phyloP scores from a whole-genome alignment of 345 rosid genomes.

The Populus nigra region DNA sequence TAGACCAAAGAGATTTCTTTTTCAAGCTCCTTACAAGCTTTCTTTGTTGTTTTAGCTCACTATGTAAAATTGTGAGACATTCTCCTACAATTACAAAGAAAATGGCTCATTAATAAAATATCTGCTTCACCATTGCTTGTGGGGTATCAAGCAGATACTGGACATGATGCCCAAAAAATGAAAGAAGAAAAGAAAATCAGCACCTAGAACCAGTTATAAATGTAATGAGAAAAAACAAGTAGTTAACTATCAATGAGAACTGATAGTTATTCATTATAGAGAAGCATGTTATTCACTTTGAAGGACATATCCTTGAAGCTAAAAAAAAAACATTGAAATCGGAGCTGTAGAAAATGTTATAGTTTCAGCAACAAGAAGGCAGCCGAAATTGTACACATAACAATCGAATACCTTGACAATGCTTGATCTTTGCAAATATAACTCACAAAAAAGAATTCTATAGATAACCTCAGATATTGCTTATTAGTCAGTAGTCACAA shows the following conservation, averaged over 20 bases:
- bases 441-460: no score
- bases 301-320: neutral
- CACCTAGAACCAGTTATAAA: slow-evolving; percentile 2
- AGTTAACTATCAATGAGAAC: neutral
- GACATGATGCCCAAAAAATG: neutral
- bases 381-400: neutral
- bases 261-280: neutral
- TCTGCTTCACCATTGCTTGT: neutral
- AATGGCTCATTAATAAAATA: slow-evolving; percentile 3
- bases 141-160: slow-evolving; percentile 1
- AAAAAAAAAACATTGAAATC: neutral
- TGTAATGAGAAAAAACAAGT: neutral
- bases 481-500: neutral
- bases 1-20: slow-evolving; percentile 93
- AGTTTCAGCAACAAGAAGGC: neutral
- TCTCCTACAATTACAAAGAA: slow-evolving; percentile 54
- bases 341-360: neutral
- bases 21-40: slow-evolving; percentile 67
- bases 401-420: neutral
- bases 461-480: neutral
- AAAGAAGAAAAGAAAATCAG: neutral
- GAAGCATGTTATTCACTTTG: neutral
- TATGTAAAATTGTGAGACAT: slow-evolving; percentile 50
- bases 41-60: slow-evolving; percentile 68
- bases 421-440: neutral